Evolutionary conservation across 169 alveolate species (phyloP).

Genomic region (Perkinsus marinus): DNA sequence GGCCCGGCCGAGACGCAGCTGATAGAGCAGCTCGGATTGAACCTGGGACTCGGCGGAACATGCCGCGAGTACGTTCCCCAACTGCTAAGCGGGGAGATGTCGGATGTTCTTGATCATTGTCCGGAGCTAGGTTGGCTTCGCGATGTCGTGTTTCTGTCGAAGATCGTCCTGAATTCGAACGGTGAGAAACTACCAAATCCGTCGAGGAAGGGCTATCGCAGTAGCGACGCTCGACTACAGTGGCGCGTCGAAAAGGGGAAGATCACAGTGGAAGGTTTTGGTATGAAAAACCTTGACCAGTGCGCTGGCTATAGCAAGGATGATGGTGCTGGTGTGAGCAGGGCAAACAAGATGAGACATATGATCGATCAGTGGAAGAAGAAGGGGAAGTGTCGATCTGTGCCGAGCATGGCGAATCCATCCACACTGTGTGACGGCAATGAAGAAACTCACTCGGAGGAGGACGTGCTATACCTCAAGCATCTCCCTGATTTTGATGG

Average conservation of each 20-base stretch:
- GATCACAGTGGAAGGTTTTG: background rate
- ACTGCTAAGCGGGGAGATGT: background rate
- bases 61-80: background rate
- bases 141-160: background rate
- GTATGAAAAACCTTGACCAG: background rate
- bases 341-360: background rate
- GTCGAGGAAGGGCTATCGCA: background rate
- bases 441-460: conserved; percentile 1
- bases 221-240: background rate
- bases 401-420: background rate
- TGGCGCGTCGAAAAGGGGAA: background rate
- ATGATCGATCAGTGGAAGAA: background rate
- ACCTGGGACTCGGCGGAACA: background rate
- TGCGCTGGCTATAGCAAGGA: background rate
- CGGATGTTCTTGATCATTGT: background rate
- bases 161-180: background rate
- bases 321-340: background rate
- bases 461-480: conserved; percentile 13
- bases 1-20: background rate
- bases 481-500: conserved; percentile 15
- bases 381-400: background rate
- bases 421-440: background rate
- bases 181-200: background rate
- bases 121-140: background rate
- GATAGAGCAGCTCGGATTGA: background rate